Conservation (phyloP, 163 green algal species). For the Smithsoniella earleae region DNA sequence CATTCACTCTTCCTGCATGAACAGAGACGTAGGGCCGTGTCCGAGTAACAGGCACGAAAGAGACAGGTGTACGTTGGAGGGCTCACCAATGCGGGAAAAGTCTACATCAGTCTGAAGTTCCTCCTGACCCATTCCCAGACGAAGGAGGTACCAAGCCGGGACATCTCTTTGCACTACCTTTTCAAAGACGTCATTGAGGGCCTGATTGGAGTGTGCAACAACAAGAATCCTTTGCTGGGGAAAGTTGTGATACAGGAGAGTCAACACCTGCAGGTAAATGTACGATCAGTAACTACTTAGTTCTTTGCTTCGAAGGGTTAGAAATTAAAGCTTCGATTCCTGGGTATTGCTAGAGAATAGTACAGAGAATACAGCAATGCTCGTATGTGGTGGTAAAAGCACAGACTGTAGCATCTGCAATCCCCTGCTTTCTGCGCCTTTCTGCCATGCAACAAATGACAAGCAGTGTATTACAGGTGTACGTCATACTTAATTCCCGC, state of each 20-base stretch:
- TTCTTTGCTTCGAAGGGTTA: not conserved
- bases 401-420: too few relatives aligned
- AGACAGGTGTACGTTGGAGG: not conserved
- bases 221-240: conserved; percentile 83
- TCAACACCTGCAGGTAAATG: conserved; percentile 65
- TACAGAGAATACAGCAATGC: not conserved
- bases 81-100: conserved; percentile 62
- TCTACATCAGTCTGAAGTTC: conserved; percentile 84
- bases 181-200: conserved; percentile 88
- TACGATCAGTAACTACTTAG: not conserved
- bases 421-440: too few relatives aligned
- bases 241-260: conserved; percentile 90
- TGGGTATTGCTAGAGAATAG: not conserved
- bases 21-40: not conserved
- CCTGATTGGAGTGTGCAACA: conserved; percentile 95
- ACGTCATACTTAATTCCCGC: too few relatives aligned
- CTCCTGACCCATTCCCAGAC: conserved; percentile 88
- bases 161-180: conserved; percentile 91
- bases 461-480: too few relatives aligned
- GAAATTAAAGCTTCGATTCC: not conserved
- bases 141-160: conserved; percentile 84
- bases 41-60: not conserved
- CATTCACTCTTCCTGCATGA: conserved; percentile 70
- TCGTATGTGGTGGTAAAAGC: not conserved
- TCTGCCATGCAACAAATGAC: too few relatives aligned